Evolutionary conservation across 106 monocot genomes (phyloP).

Genomic region (Posidonia australis): DNA sequence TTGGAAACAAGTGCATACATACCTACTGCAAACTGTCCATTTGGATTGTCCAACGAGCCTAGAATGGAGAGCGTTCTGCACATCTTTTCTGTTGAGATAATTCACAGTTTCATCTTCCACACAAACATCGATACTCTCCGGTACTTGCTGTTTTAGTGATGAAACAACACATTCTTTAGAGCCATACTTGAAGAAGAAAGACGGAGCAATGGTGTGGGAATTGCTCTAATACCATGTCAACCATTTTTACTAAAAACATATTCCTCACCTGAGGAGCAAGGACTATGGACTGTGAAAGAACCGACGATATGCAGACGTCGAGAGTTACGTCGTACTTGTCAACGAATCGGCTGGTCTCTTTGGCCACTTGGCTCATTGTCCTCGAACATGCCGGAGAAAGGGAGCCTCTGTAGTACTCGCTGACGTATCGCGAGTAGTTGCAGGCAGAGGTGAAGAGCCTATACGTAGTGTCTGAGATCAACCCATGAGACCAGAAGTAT

Average conservation of each 20-base stretch:
- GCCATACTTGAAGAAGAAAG: not conserved
- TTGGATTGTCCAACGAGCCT: conserved; percentile 36
- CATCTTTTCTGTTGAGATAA: conserved; percentile 89
- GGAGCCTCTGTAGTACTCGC: conserved; percentile 77
- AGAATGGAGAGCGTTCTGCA: conserved; percentile 72
- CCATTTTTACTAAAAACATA: no score
- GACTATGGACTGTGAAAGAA: conserved; percentile 61
- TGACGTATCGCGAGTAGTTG: conserved; percentile 92
- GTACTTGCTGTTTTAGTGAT: conserved; percentile 34
- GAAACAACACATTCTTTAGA: no score
- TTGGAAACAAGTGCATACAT: not conserved
- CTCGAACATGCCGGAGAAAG: conserved; percentile 58
- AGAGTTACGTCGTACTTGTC: conserved; percentile 99
- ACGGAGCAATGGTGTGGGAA: not conserved
- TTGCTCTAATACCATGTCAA: no score
- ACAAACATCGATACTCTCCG: conserved; percentile 75
- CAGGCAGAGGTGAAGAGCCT: conserved; percentile 62
- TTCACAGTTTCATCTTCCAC: conserved; percentile 90
- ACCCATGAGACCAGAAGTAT: conserved; percentile 95
- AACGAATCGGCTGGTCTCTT: conserved; percentile 89
- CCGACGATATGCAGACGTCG: conserved; percentile 90
- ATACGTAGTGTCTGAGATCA: conserved; percentile 89
- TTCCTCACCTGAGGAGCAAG: conserved; percentile 57
- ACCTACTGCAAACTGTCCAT: conserved; percentile 97
- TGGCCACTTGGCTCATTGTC: conserved; percentile 81